Percentiles rank a stretch among this genome's conserved stretches.
These are phyloP conservation scores for Arthrobotrys sphaeroides DNA, from an alignment of 2,329 filamentous ascomycete genomes.

Conservation along the genomic window DNA sequence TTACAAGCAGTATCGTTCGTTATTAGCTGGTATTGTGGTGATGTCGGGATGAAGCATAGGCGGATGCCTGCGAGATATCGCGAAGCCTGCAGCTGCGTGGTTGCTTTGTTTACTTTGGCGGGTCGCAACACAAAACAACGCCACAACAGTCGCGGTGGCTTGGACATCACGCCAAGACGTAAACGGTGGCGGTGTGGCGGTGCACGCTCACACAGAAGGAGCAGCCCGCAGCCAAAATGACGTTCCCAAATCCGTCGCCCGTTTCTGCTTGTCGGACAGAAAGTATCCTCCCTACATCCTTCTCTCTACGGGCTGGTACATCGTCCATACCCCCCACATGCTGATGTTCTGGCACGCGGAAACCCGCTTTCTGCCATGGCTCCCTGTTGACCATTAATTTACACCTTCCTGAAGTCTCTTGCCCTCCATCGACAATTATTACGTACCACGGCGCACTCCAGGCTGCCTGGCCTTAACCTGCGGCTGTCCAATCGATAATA, in stretches of 20 bases:
- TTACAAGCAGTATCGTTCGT: no score
- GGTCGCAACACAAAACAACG: slow-evolving; percentile 9
- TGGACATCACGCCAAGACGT: not conserved
- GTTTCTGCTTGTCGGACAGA: not conserved
- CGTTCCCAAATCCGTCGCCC: not conserved
- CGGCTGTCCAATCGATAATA: slow-evolving; percentile 1
- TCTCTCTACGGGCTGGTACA: not conserved
- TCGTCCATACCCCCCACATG: not conserved
- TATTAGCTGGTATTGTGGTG: not conserved
- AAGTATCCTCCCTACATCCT: not conserved
- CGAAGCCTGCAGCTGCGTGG: not conserved
- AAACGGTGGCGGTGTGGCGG: not conserved
- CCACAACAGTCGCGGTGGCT: not conserved
- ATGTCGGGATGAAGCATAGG: not conserved
- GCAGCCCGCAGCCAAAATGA: not conserved
- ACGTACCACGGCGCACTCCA: slow-evolving; percentile 34
- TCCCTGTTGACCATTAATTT: slow-evolving; percentile 9
- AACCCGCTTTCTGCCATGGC: not conserved
- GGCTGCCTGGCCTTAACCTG: slow-evolving; percentile 4
- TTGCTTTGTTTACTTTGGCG: slow-evolving; percentile 14
- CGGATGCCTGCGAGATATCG: not conserved
- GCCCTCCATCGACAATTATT: slow-evolving; percentile 3
- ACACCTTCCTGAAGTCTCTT: slow-evolving; percentile 31
- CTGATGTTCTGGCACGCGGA: not conserved
- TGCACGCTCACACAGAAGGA: not conserved